phyloP scores from a whole-genome alignment of 305 asterid genomes.

The Solanum hybrid region DNA sequence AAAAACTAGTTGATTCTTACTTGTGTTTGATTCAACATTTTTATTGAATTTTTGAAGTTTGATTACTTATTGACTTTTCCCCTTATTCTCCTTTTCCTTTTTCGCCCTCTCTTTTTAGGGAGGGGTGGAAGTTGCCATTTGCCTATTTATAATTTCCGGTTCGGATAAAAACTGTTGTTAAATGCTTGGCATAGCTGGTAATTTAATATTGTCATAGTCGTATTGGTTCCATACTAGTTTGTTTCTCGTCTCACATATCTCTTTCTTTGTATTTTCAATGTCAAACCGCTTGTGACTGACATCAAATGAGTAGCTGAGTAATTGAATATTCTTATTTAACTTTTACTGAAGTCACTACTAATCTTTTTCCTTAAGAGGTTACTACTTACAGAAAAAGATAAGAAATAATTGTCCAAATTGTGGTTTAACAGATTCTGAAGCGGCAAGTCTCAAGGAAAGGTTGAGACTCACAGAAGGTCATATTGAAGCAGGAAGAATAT shows the following conservation, averaged over 20 bases:
- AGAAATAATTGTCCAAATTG: neutral
- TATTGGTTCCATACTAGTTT: neutral
- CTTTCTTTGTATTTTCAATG: neutral
- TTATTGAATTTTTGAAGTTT: neutral
- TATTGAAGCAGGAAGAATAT: conserved; percentile 86
- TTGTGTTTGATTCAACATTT: neutral
- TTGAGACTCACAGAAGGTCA: conserved; percentile 82
- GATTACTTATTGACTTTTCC: neutral
- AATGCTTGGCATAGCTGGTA: neutral
- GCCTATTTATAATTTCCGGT: neutral
- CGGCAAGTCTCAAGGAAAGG: conserved; percentile 47
- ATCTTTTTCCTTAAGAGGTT: neutral
- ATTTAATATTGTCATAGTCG: neutral
- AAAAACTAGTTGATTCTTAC: neutral
- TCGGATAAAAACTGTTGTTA: neutral
- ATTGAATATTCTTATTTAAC: neutral
- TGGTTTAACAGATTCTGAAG: conserved; percentile 38
- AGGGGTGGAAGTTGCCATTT: conserved; percentile 2
- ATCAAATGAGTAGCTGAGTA: neutral
- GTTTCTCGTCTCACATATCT: neutral
- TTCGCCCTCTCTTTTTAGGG: neutral
- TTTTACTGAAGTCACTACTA: neutral
- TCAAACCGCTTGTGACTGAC: neutral
- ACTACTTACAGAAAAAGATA: neutral
- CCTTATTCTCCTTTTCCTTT: neutral